phyloP scores from a whole-genome alignment of 345 rosid genomes.

The Acer campestre region DNA sequence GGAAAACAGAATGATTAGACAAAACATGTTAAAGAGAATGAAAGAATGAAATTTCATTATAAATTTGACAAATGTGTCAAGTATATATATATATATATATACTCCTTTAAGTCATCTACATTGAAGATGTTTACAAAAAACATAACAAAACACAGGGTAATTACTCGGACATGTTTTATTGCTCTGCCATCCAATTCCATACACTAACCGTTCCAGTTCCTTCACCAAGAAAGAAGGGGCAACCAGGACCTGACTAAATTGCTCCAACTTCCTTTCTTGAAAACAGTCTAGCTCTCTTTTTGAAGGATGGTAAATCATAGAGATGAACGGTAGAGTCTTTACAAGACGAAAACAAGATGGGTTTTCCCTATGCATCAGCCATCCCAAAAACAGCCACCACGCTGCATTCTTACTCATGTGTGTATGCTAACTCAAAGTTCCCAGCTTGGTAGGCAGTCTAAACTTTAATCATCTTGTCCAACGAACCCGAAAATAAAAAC shows the following conservation, averaged over 20 bases:
- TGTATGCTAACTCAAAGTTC: constrained; percentile 6
- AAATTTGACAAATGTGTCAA: no score
- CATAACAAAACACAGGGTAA: no score
- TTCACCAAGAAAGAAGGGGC: not conserved
- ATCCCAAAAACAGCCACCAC: constrained; percentile 19
- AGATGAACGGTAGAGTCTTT: not conserved
- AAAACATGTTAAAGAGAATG: no score
- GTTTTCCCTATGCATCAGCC: constrained; percentile 1
- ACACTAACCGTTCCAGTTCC: not conserved
- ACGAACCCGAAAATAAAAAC: not conserved
- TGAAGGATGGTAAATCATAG: constrained; percentile 5
- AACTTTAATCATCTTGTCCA: constrained; percentile 4
- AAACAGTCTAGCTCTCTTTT: not conserved
- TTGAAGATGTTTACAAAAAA: no score
- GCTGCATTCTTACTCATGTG: constrained; percentile 11
- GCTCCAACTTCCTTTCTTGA: not conserved
- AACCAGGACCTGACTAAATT: not conserved
- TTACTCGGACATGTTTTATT: no score
- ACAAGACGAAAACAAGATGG: not conserved
- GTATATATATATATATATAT: no score
- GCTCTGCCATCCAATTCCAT: constrained; percentile 4
- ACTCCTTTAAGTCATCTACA: no score
- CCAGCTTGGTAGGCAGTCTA: constrained; percentile 15
- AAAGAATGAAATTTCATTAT: no score
- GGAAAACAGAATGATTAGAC: no score